Conservation (phyloP, 2,329 filamentous ascomycete genomes). For the Amauroascus niger region DNA sequence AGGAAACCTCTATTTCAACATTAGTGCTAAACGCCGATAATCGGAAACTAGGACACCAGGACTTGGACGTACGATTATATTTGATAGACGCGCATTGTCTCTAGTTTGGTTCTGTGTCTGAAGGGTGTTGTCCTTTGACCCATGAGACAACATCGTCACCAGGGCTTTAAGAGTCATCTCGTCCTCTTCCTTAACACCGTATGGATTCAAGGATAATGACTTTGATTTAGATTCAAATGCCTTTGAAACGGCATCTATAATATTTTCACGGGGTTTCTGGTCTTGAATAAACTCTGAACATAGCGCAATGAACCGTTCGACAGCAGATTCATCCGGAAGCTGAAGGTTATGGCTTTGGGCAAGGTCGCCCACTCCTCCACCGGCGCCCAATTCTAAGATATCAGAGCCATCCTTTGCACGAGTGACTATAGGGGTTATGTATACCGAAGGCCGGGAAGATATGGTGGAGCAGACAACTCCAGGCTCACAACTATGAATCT, state of each 20-base stretch:
- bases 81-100: conserved; percentile 18
- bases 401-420: conserved; percentile 47
- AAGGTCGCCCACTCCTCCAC: conserved; percentile 69
- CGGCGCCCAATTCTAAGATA: conserved; percentile 63
- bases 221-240: conserved; percentile 29
- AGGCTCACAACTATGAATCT: conserved; percentile 79
- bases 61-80: conserved; percentile 28
- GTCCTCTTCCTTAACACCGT: conserved; percentile 30
- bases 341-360: conserved; percentile 59
- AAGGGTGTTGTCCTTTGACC: conserved; percentile 8
- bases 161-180: conserved; percentile 33
- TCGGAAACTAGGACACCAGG: background rate
- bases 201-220: conserved; percentile 30
- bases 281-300: conserved; percentile 36
- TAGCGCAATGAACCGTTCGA: conserved; percentile 46
- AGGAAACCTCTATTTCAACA: conserved; percentile 51
- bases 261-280: conserved; percentile 21
- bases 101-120: conserved; percentile 3
- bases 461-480: conserved; percentile 42
- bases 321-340: conserved; percentile 39
- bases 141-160: conserved; percentile 25
- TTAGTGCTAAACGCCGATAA: background rate
- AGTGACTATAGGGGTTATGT: conserved; percentile 68
- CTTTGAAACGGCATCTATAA: conserved; percentile 24
- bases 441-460: conserved; percentile 50